These are phyloP conservation scores for Lachancea waltii DNA, from an alignment of 805 yeast genomes.

Conservation along the genomic window DNA sequence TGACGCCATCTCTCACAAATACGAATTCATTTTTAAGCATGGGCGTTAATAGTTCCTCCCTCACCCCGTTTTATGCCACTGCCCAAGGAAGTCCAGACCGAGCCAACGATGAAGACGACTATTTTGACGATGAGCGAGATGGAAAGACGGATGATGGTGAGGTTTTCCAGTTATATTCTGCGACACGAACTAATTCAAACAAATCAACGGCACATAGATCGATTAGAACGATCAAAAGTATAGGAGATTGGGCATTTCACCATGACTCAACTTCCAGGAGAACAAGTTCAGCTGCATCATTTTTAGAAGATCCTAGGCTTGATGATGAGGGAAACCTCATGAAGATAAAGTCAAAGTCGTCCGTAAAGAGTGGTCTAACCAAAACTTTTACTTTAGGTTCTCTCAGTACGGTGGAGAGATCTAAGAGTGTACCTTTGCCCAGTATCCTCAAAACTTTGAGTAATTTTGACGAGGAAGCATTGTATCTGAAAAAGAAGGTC, in stretches of 20 bases:
- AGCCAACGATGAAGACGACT: conserved; percentile 17
- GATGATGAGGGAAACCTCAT: conserved; percentile 1
- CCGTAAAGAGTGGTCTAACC: conserved; percentile 12
- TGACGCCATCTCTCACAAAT: conserved; percentile 1
- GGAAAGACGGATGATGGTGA: not conserved
- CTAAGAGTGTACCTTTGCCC: conserved; percentile 27
- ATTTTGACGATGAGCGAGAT: conserved; percentile 22
- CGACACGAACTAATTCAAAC: conserved; percentile 22
- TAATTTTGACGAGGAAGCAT: conserved; percentile 14
- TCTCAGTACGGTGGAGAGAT: conserved; percentile 24
- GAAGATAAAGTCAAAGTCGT: conserved; percentile 6
- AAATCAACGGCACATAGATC: conserved; percentile 28
- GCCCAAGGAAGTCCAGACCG: conserved; percentile 12
- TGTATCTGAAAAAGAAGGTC: conserved; percentile 21
- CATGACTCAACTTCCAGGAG: conserved; percentile 3
- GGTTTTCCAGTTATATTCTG: conserved; percentile 17
- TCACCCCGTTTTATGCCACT: conserved; percentile 12
- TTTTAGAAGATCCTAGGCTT: conserved; percentile 1
- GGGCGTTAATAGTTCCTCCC: not conserved
- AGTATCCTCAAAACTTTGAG: conserved; percentile 15
- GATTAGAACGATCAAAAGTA: conserved; percentile 26
- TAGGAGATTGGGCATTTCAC: conserved; percentile 27
- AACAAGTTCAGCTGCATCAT: not conserved
- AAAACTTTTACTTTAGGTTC: conserved; percentile 18
- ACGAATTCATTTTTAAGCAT: conserved; percentile 1